These are phyloP conservation scores for Dipteronia sinensis DNA, from an alignment of 345 rosid species.

Conservation along the genomic window DNA sequence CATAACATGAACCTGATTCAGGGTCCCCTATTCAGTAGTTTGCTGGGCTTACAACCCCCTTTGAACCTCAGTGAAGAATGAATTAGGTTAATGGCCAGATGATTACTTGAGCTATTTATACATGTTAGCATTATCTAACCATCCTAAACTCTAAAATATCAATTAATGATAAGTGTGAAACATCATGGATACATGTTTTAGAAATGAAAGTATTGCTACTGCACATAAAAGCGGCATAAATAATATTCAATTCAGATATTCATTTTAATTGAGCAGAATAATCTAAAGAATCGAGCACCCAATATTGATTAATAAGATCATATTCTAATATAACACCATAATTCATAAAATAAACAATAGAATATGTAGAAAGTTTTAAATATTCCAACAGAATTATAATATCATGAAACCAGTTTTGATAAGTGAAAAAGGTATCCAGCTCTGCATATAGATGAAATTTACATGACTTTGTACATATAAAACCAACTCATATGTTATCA, in stretches of 20 bases:
- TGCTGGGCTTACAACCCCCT: not conserved
- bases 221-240: not conserved
- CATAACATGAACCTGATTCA: not conserved
- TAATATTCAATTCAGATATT: slow-evolving; percentile 1
- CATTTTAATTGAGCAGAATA: not conserved
- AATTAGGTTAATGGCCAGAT: not conserved
- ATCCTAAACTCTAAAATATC: not conserved
- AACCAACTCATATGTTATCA: slow-evolving; percentile 6
- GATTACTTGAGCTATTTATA: slow-evolving; percentile 2
- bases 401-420: not conserved
- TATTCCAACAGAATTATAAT: not conserved
- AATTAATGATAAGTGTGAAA: not conserved
- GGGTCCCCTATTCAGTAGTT: not conserved
- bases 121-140: not conserved
- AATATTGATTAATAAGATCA: too few relatives aligned
- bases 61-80: not conserved
- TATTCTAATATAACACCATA: not conserved
- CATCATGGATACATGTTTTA: not conserved
- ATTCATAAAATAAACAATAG: not conserved
- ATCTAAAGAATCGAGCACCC: not conserved
- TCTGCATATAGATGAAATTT: not conserved
- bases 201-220: not conserved
- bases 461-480: slow-evolving; percentile 2
- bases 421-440: not conserved
- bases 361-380: not conserved